Evolutionary conservation across 2,329 filamentous ascomycete genomes (phyloP).

Genomic region (Macrophomina tecta): DNA sequence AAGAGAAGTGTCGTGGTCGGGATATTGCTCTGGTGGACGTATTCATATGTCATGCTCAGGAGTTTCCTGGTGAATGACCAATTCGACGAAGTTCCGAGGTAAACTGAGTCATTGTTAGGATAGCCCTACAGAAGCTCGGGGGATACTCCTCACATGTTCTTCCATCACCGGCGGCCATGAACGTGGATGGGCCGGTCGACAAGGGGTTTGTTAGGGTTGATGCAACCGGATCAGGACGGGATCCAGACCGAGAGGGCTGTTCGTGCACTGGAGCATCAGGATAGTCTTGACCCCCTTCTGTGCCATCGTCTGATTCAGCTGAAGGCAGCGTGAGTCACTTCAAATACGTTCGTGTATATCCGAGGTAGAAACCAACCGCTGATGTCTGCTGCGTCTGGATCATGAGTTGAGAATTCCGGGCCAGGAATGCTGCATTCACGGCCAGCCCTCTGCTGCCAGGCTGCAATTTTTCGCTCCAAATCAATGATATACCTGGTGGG

Average conservation of each 20-base stretch:
- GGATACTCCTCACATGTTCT: neutral
- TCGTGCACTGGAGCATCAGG: neutral
- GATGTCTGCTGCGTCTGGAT: neutral
- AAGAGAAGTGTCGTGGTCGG: slow-evolving; percentile 56
- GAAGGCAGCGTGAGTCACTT: neutral
- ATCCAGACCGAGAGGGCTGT: neutral
- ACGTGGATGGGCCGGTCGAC: slow-evolving; percentile 37
- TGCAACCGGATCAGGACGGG: slow-evolving; percentile 28
- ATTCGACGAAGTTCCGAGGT: slow-evolving; percentile 62
- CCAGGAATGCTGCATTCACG: neutral
- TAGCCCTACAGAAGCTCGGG: neutral
- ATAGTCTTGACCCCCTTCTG: slow-evolving; percentile 28
- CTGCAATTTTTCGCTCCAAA: slow-evolving; percentile 35
- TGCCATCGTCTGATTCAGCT: slow-evolving; percentile 8
- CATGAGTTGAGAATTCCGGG: neutral
- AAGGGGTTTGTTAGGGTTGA: slow-evolving; percentile 38
- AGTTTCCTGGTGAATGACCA: slow-evolving; percentile 62
- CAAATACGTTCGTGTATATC: neutral
- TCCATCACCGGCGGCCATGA: slow-evolving; percentile 36
- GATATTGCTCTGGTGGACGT: slow-evolving; percentile 51
- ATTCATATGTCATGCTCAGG: slow-evolving; percentile 56
- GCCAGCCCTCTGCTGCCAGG: slow-evolving; percentile 30
- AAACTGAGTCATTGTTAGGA: slow-evolving; percentile 44
- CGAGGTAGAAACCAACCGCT: neutral
- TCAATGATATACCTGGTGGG: slow-evolving; percentile 37